Conservation (phyloP, 2,329 filamentous ascomycete genomes). For the Fusarium avenaceum region DNA sequence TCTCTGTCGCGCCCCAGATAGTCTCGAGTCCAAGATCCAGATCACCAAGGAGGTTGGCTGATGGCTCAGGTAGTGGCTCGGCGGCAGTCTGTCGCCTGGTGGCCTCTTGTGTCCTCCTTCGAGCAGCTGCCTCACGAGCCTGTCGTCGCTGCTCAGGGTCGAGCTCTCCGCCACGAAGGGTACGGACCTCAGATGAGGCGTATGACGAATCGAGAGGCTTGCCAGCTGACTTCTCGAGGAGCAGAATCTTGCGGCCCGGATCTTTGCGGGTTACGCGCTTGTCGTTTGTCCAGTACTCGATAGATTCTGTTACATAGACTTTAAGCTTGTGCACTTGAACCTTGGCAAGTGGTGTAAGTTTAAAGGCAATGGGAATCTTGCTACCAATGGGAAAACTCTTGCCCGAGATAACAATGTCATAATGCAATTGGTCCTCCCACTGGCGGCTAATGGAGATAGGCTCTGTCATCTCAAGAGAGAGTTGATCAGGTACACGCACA, state of each 20-base stretch:
- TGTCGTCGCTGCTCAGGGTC: conserved; percentile 62
- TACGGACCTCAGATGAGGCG: conserved; percentile 79
- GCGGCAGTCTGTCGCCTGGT: conserved; percentile 57
- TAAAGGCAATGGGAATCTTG: conserved; percentile 93
- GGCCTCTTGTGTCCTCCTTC: conserved; percentile 68
- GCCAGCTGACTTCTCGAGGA: conserved; percentile 91
- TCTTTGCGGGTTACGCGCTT: conserved; percentile 88
- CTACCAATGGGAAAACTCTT: conserved; percentile 93
- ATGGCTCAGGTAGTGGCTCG: conserved; percentile 63
- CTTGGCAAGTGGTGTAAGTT: conserved; percentile 91
- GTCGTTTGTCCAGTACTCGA: conserved; percentile 91
- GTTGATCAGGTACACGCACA: conserved; percentile 86
- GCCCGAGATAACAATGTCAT: conserved; percentile 95
- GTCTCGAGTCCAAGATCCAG: conserved; percentile 77
- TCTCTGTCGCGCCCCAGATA: conserved; percentile 89
- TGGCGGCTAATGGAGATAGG: conserved; percentile 93
- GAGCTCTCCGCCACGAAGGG: conserved; percentile 85
- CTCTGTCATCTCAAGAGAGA: conserved; percentile 90
- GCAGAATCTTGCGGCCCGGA: conserved; percentile 83
- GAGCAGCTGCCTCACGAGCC: conserved; percentile 62
- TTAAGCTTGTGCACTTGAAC: conserved; percentile 94
- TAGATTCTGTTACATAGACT: conserved; percentile 89
- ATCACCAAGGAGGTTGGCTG: conserved; percentile 83
- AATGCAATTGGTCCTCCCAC: conserved; percentile 96
- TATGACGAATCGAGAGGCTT: conserved; percentile 79